Conservation (phyloP, 1,139 yeast genomes). For the Debaryomycetaceae sp. region DNA sequence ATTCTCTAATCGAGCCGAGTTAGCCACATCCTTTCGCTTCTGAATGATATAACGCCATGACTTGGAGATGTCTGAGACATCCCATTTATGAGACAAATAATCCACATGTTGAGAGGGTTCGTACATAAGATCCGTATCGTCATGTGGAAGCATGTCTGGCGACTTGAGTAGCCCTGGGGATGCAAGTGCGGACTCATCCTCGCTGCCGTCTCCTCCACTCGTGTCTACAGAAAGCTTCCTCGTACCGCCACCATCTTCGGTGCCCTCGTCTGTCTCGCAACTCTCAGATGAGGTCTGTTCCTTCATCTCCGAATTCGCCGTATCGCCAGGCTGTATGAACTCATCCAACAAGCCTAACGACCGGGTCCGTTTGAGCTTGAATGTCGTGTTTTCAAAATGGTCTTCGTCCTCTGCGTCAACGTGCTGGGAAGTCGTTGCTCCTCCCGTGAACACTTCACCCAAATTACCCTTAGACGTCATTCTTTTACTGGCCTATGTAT, state of each 20-base stretch:
- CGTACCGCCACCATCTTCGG: background rate
- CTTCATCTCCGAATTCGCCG: conserved; percentile 2
- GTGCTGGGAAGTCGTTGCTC: conserved; percentile 53
- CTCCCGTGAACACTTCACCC: conserved; percentile 45
- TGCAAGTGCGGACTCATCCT: conserved; percentile 3
- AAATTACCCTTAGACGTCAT: conserved; percentile 9
- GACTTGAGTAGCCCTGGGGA: conserved; percentile 17
- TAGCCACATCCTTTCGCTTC: conserved; percentile 72
- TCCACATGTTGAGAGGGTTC: conserved; percentile 92
- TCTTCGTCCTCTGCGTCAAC: conserved; percentile 71
- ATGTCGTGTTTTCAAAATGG: conserved; percentile 69
- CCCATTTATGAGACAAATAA: conserved; percentile 93
- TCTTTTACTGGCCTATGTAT: background rate
- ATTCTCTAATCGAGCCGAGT: conserved; percentile 66
- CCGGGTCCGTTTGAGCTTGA: conserved; percentile 76
- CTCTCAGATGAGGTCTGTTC: conserved; percentile 5
- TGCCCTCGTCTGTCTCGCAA: background rate
- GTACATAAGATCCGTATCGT: conserved; percentile 75
- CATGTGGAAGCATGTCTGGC: conserved; percentile 60
- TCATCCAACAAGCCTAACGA: conserved; percentile 80
- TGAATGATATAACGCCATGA: conserved; percentile 92
- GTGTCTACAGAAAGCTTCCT: conserved; percentile 1
- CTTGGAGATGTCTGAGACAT: conserved; percentile 85
- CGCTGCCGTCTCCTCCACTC: conserved; percentile 1
- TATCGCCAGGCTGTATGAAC: conserved; percentile 41